phyloP scores from a whole-genome alignment of 1,284 basidiomycete species.

The Microbotryum saponariae region DNA sequence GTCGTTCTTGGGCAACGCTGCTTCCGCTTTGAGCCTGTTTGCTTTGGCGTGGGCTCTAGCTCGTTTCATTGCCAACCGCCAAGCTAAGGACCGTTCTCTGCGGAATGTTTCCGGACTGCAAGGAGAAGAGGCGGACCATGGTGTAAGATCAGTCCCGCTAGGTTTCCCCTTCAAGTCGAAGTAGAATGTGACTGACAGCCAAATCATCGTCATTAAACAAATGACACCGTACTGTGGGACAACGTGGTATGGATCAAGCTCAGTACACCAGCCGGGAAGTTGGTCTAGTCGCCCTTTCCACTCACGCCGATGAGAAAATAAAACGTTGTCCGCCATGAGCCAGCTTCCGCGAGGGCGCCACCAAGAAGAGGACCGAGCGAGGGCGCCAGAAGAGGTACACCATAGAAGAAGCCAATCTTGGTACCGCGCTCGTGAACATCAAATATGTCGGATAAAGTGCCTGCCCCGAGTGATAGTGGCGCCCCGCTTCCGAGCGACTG shows the following conservation, averaged over 20 bases:
- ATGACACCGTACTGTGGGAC: constrained; percentile 18
- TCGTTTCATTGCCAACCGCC: constrained; percentile 31
- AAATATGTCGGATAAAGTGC: constrained; percentile 54
- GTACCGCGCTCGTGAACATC: constrained; percentile 58
- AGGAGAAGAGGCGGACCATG: constrained; percentile 46
- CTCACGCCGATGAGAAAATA: constrained; percentile 68
- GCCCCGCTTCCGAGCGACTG: constrained; percentile 50
- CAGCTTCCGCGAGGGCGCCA: constrained; percentile 54
- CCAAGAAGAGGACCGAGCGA: constrained; percentile 62
- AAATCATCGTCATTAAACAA: constrained; percentile 18
- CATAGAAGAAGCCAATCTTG: constrained; percentile 70
- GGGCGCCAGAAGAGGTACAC: constrained; percentile 50
- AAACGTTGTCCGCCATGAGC: constrained; percentile 69
- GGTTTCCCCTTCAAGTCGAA: not conserved
- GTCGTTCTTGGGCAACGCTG: constrained; percentile 5
- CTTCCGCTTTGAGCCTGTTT: constrained; percentile 22
- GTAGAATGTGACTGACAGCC: constrained; percentile 1
- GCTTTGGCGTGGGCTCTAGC: constrained; percentile 23
- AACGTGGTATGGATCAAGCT: not conserved
- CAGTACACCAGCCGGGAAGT: not conserved
- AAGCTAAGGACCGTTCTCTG: constrained; percentile 65
- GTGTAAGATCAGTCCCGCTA: constrained; percentile 49
- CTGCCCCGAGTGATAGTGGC: constrained; percentile 69
- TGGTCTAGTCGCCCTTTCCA: constrained; percentile 43
- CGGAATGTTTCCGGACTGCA: constrained; percentile 64